Percentiles rank a stretch among this genome's conserved stretches.
Evolutionary conservation across 2,329 filamentous ascomycete species (phyloP).

Genomic region (Curvularia sp.): DNA sequence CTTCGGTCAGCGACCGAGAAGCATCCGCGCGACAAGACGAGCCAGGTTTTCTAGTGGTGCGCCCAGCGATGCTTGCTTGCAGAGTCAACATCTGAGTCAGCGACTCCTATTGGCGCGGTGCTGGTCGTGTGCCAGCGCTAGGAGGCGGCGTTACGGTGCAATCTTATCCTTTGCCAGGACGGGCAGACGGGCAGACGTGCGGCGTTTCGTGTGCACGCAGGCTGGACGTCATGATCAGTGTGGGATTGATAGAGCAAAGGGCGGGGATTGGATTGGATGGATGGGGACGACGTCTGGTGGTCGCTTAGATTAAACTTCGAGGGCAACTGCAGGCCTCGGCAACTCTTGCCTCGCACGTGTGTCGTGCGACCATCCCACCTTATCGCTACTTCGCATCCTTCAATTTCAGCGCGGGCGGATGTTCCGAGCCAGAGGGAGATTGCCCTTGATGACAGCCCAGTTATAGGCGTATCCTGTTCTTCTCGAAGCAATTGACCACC

Average conservation of each 20-base stretch:
- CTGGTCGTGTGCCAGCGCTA: background rate
- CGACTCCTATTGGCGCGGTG: background rate
- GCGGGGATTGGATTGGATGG: conserved; percentile 16
- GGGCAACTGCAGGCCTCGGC: background rate
- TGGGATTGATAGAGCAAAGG: conserved; percentile 11
- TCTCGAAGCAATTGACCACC: background rate
- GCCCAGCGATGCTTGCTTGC: background rate
- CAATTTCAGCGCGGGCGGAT: background rate
- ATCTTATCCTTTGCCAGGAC: background rate
- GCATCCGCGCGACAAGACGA: background rate
- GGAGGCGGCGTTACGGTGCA: background rate
- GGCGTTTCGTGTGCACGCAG: background rate
- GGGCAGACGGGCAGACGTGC: conserved; percentile 1
- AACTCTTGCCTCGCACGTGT: conserved; percentile 5
- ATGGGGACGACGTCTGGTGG: background rate
- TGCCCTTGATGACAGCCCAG: too few species aligned
- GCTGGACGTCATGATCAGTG: conserved; percentile 4
- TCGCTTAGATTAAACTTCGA: conserved; percentile 15
- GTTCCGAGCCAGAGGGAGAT: background rate
- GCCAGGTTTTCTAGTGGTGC: background rate
- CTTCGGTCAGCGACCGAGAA: conserved; percentile 5
- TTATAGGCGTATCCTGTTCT: background rate
- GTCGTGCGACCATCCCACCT: background rate
- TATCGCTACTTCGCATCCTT: background rate
- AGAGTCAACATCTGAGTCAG: conserved; percentile 6